A percentile compares a stretch with the other conserved stretches of the same genome.
These are phyloP conservation scores for Hemisphaericaspora xylanilytica DNA, from an alignment of 1,139 yeast genomes.

Conservation along the genomic window DNA sequence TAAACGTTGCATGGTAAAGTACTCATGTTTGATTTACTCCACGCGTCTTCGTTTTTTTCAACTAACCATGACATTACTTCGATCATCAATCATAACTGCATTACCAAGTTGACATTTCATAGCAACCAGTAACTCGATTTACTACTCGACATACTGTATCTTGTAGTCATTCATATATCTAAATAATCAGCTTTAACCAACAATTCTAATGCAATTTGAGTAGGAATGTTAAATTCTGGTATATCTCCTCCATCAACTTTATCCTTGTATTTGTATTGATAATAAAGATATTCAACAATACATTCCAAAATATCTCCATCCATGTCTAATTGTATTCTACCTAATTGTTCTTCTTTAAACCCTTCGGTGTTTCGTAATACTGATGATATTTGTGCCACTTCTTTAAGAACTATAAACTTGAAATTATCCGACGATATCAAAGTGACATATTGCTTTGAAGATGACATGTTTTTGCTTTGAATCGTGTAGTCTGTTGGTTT, in stretches of 20 bases:
- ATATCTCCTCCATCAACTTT: constrained; percentile 50
- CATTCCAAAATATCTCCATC: constrained; percentile 74
- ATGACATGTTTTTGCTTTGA: constrained; percentile 1
- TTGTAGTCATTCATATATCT: constrained; percentile 61
- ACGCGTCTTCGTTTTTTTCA: too few species aligned
- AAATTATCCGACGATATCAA: constrained; percentile 75
- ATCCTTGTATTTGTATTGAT: constrained; percentile 67
- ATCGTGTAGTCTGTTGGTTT: too few species aligned
- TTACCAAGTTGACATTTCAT: too few species aligned
- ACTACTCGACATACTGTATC: too few species aligned
- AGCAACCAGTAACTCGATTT: too few species aligned
- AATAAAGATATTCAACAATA: constrained; percentile 82
- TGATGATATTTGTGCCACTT: constrained; percentile 82
- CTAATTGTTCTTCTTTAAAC: constrained; percentile 52
- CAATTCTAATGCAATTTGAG: constrained; percentile 88
- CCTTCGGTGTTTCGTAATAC: constrained; percentile 71
- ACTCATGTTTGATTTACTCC: too few species aligned
- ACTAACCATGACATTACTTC: too few species aligned
- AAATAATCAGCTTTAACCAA: constrained; percentile 89
- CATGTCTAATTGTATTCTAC: constrained; percentile 56
- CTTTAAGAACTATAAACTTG: constrained; percentile 61
- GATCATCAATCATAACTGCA: too few species aligned
- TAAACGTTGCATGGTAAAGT: too few species aligned
- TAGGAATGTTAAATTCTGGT: constrained; percentile 88
- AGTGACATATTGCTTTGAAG: constrained; percentile 46